phyloP scores from a whole-genome alignment of 2,329 filamentous ascomycete species.

The Fonsecaea nubica region DNA sequence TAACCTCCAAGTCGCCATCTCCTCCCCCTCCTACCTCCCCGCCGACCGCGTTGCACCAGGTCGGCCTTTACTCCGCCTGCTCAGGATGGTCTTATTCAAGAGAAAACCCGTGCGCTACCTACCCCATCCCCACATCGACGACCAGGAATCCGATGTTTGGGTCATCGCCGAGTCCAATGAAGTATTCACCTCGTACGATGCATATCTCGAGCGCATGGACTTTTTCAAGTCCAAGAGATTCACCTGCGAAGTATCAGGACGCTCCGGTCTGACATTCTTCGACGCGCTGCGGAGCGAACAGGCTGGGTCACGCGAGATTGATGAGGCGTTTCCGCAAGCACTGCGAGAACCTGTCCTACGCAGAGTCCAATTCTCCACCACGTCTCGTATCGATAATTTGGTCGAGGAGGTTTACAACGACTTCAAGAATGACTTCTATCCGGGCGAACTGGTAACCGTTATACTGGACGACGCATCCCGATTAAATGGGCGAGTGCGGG shows the following conservation, averaged over 20 bases:
- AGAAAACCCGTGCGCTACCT: slow-evolving; percentile 90
- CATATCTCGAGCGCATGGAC: slow-evolving; percentile 72
- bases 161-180: slow-evolving; percentile 88
- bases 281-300: slow-evolving; percentile 85
- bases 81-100: slow-evolving; percentile 84
- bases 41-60: not conserved
- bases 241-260: slow-evolving; percentile 94
- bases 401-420: slow-evolving; percentile 56
- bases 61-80: not conserved
- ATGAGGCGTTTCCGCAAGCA: slow-evolving; percentile 87
- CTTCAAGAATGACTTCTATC: slow-evolving; percentile 90
- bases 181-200: slow-evolving; percentile 86
- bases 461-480: slow-evolving; percentile 68
- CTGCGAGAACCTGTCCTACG: slow-evolving; percentile 89
- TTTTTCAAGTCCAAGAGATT: slow-evolving; percentile 67
- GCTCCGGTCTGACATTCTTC: slow-evolving; percentile 89
- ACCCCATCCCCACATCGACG: slow-evolving; percentile 72
- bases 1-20: slow-evolving; percentile 4
- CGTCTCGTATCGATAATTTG: slow-evolving; percentile 84
- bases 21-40: slow-evolving; percentile 15
- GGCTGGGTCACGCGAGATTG: slow-evolving; percentile 80
- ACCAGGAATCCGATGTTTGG: slow-evolving; percentile 90
- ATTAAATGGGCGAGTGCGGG: slow-evolving; percentile 76
- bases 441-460: slow-evolving; percentile 81
- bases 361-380: slow-evolving; percentile 87